Evolutionary conservation across 441 rosid genomes (phyloP).

Genomic region (Erysimum cheiri): DNA sequence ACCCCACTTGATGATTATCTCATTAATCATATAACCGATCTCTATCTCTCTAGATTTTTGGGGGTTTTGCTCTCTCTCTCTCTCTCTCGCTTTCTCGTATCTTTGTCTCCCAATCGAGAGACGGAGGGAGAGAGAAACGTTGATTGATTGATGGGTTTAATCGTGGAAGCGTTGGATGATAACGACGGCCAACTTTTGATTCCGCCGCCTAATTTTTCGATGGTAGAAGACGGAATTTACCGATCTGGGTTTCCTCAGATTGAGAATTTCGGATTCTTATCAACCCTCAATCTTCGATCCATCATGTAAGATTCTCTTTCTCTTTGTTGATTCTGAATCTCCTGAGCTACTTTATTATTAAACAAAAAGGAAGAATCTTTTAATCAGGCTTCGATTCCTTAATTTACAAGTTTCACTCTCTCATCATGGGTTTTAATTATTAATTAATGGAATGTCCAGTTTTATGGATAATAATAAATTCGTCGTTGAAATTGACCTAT

Average conservation of each 20-base stretch:
- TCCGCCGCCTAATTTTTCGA: slow-evolving; percentile 79
- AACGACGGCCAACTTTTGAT: slow-evolving; percentile 43
- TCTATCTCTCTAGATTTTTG: no score
- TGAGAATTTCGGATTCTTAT: slow-evolving; percentile 63
- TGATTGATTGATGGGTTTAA: slow-evolving; percentile 46
- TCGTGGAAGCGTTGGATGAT: slow-evolving; percentile 33
- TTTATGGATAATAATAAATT: not conserved
- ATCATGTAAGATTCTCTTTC: slow-evolving; percentile 56
- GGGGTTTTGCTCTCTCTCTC: slow-evolving; percentile 13
- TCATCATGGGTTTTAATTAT: slow-evolving; percentile 3
- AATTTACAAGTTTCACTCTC: not conserved
- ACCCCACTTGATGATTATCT: slow-evolving; percentile 27
- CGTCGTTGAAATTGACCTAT: slow-evolving; percentile 10
- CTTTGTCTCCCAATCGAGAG: slow-evolving; percentile 21
- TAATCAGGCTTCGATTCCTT: not conserved
- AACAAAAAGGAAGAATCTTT: not conserved
- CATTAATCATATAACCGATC: not conserved
- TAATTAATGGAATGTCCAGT: not conserved
- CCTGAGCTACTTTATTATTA: not conserved
- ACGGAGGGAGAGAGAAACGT: slow-evolving; percentile 30
- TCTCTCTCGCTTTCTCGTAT: not conserved
- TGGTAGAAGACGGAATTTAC: slow-evolving; percentile 82
- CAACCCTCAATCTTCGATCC: slow-evolving; percentile 76
- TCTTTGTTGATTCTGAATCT: slow-evolving; percentile 5
- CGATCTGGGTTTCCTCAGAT: slow-evolving; percentile 75